phyloP scores from a whole-genome alignment of 345 rosid genomes.

The Eucalyptus viminalis region DNA sequence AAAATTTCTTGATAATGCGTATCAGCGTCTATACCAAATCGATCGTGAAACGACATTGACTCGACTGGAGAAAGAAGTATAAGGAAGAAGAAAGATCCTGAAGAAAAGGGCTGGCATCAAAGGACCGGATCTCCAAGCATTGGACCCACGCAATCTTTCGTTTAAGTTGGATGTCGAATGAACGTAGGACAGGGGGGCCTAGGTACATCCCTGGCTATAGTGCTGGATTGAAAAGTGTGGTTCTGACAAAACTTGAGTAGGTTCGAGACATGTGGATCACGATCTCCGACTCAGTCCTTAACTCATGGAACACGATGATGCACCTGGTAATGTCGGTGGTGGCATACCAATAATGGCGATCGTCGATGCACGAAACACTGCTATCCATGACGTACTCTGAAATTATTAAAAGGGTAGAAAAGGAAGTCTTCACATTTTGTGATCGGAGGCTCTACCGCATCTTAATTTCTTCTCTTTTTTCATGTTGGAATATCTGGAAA shows the following conservation, averaged over 20 bases:
- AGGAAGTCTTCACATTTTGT: not conserved
- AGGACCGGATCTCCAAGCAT: not conserved
- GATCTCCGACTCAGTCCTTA: not conserved
- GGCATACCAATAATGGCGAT: not conserved
- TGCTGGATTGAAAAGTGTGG: not conserved
- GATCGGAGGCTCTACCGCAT: not conserved
- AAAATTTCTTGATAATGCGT: not conserved
- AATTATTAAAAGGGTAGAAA: not conserved
- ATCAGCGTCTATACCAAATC: not conserved
- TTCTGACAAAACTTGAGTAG: not conserved
- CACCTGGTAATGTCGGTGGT: not conserved
- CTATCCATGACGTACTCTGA: not conserved
- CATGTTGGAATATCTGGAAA: not conserved
- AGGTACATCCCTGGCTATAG: not conserved
- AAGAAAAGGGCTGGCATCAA: not conserved
- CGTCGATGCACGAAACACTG: not conserved
- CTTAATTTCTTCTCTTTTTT: not conserved
- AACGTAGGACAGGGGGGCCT: not conserved
- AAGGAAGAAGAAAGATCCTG: not conserved
- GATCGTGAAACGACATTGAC: not conserved
- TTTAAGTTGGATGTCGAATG: not conserved
- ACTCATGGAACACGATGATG: not conserved
- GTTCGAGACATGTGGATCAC: not conserved
- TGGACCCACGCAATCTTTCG: not conserved
- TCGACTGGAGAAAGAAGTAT: not conserved